Percentiles rank a stretch among this genome's conserved stretches.
Evolutionary conservation across 148 eudicot genomes (phyloP).

Genomic region (Rhododendron ovatum): DNA sequence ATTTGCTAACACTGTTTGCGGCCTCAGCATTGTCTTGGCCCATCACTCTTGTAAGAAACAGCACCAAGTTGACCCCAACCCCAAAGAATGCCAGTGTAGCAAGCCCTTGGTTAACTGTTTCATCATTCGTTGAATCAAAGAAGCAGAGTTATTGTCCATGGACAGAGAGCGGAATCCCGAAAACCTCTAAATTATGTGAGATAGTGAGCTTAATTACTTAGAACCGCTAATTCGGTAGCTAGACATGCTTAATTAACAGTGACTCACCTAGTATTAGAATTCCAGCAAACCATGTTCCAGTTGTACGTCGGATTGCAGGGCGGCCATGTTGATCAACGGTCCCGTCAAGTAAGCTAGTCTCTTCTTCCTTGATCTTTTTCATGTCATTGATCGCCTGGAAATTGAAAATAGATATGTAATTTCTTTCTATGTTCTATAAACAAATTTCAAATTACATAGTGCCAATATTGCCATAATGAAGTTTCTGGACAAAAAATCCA

Average conservation of each 20-base stretch:
- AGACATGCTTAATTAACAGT: not conserved
- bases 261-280: conserved; percentile 48
- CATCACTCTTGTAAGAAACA: conserved; percentile 63
- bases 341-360: conserved; percentile 51
- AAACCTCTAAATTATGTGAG: not conserved
- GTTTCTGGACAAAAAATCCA: not conserved
- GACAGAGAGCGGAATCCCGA: not conserved
- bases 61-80: conserved; percentile 63
- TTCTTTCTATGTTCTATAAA: not conserved
- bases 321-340: conserved; percentile 50
- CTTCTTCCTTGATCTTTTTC: conserved; percentile 25
- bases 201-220: too few species aligned
- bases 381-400: conserved; percentile 14
- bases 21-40: conserved; percentile 75
- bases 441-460: not conserved
- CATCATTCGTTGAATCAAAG: not conserved
- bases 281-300: conserved; percentile 63
- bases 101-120: conserved; percentile 71
- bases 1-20: conserved; percentile 73
- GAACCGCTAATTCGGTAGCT: too few species aligned
- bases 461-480: not conserved
- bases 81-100: conserved; percentile 76
- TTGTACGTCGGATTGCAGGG: conserved; percentile 45
- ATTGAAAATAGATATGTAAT: not conserved
- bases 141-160: not conserved